phyloP scores from a whole-genome alignment of 768 basidiomycete genomes.

The Ephemerocybe angulata region DNA sequence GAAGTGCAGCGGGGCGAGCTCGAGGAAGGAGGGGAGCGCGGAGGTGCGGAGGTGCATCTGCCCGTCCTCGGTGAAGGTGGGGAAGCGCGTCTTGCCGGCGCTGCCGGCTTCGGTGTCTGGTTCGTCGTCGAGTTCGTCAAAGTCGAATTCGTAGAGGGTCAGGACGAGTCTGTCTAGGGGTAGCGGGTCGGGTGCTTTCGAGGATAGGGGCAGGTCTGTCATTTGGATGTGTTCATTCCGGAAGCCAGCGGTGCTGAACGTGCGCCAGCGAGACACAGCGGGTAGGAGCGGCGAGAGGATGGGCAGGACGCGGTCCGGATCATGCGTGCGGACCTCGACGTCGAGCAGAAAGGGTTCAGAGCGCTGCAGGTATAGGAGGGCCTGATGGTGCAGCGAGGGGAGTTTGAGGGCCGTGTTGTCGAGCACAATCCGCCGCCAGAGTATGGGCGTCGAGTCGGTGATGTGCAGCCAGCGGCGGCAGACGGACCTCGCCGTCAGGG shows the following conservation, averaged over 20 bases:
- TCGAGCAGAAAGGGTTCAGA: slow-evolving; percentile 54
- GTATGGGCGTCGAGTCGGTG: slow-evolving; percentile 47
- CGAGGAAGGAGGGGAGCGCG: slow-evolving; percentile 43
- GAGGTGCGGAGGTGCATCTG: slow-evolving; percentile 48
- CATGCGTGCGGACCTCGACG: slow-evolving; percentile 46
- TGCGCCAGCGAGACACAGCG: slow-evolving; percentile 55
- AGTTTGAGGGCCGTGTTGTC: slow-evolving; percentile 36
- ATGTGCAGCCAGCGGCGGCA: slow-evolving; percentile 59
- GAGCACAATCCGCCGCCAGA: slow-evolving; percentile 60
- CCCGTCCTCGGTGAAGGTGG: slow-evolving; percentile 3
- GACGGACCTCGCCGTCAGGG: slow-evolving; percentile 48
- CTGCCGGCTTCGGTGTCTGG: slow-evolving; percentile 12
- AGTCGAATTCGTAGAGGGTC: slow-evolving; percentile 32
- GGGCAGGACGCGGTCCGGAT: slow-evolving; percentile 53
- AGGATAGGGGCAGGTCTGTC: slow-evolving; percentile 22
- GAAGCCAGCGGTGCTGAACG: slow-evolving; percentile 43
- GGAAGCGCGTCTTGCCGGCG: background rate
- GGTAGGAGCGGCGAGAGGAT: slow-evolving; percentile 62
- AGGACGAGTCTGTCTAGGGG: slow-evolving; percentile 35
- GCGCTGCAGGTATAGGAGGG: slow-evolving; percentile 49
- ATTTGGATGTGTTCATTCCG: slow-evolving; percentile 32
- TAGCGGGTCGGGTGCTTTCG: slow-evolving; percentile 21
- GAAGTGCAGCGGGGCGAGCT: slow-evolving; percentile 50
- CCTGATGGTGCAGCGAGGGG: slow-evolving; percentile 42
- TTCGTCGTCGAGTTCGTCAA: slow-evolving; percentile 27